Percentiles rank a stretch among this genome's conserved stretches.
Evolutionary conservation across 176 grass and related monocot species (phyloP).

Genomic region (Lolium perenne): DNA sequence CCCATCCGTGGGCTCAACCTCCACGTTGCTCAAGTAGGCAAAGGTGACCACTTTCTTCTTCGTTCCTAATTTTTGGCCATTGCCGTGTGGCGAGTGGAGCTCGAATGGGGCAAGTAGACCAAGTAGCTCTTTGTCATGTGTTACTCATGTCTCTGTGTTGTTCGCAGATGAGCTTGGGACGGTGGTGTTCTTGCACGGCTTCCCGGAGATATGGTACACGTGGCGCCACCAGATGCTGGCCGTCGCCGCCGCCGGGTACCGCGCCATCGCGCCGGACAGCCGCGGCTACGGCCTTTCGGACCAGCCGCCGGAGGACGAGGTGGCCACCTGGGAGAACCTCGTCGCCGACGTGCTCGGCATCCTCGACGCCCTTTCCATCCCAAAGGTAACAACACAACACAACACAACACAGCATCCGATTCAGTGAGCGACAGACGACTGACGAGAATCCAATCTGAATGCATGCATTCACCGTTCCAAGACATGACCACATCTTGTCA

Average conservation of each 20-base stretch:
- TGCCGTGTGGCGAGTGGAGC: background rate
- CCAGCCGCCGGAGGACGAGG: constrained; percentile 53
- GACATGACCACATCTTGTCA: background rate
- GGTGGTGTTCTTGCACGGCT: constrained; percentile 68
- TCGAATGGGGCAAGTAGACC: background rate
- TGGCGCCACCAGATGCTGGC: constrained; percentile 77
- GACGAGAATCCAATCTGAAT: background rate
- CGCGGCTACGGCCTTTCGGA: constrained; percentile 67
- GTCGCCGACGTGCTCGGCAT: constrained; percentile 55
- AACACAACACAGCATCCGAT: background rate
- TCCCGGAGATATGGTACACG: constrained; percentile 78
- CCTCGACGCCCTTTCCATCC: constrained; percentile 44
- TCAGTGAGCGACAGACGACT: background rate
- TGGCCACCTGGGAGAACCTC: constrained; percentile 55
- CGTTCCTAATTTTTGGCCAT: background rate
- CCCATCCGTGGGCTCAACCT: constrained; percentile 53
- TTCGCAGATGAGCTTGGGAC: constrained; percentile 47
- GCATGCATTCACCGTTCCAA: background rate
- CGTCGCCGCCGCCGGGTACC: constrained; percentile 60
- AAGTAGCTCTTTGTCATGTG: background rate
- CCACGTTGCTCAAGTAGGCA: constrained; percentile 55
- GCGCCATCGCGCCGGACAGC: constrained; percentile 63
- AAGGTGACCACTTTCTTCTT: background rate
- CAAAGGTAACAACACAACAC: background rate
- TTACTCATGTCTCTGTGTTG: background rate